Evolutionary conservation across 192 early-diverging fungal species (phyloP).

Genomic region (Backusella psychrophila): DNA sequence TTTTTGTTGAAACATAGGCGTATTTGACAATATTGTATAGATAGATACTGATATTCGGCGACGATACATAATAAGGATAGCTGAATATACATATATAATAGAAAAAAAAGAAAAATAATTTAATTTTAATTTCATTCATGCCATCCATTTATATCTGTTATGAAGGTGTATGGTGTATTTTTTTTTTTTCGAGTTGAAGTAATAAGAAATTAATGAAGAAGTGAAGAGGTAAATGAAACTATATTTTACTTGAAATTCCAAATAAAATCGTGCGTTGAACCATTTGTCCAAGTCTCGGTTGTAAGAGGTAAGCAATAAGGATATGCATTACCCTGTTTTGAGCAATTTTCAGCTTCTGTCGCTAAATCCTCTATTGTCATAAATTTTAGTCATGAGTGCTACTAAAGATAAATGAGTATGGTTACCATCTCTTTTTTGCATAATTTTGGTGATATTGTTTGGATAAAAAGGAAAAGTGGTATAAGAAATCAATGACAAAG

Average conservation of each 20-base stretch:
- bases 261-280: constrained; percentile 25
- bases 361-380: background rate
- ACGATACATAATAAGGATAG: background rate
- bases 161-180: background rate
- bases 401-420: background rate
- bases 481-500: background rate
- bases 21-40: constrained; percentile 19
- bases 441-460: background rate
- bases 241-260: constrained; percentile 34
- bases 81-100: constrained; percentile 1
- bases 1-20: constrained; percentile 14
- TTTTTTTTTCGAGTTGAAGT: background rate
- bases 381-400: background rate
- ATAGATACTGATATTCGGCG: constrained; percentile 1
- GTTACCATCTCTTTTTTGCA: background rate
- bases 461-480: background rate
- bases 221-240: background rate
- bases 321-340: constrained; percentile 14
- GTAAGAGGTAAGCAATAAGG: constrained; percentile 15
- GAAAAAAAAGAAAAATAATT: background rate
- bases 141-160: constrained; percentile 5
- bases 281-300: constrained; percentile 28
- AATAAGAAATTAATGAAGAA: background rate
- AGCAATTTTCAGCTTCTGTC: constrained; percentile 8
- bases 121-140: constrained; percentile 3